Conservation (phyloP, 345 rosid genomes). For the Gossypium rotundifolium region DNA sequence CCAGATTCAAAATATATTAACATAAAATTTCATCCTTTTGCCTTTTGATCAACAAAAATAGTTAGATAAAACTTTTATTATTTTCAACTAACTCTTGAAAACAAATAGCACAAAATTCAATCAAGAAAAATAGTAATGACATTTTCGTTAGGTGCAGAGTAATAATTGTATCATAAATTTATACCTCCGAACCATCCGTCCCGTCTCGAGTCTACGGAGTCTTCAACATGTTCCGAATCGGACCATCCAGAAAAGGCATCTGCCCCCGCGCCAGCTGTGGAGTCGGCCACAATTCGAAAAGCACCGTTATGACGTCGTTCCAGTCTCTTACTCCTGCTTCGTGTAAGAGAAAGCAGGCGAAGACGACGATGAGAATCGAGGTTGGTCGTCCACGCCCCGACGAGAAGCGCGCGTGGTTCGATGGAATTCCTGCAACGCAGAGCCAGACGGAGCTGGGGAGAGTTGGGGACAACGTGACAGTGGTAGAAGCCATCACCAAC, state of each 20-base stretch:
- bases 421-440: slow-evolving; percentile 26
- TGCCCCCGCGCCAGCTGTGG: slow-evolving; percentile 5
- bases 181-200: slow-evolving; percentile 63
- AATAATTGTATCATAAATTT: not conserved
- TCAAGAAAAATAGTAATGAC: not conserved
- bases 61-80: not conserved
- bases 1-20: not conserved
- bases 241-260: slow-evolving; percentile 72
- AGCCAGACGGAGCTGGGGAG: slow-evolving; percentile 85
- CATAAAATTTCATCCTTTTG: not conserved
- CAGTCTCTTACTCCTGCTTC: slow-evolving; percentile 14
- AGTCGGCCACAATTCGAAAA: slow-evolving; percentile 33
- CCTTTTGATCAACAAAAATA: not conserved
- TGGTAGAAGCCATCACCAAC: slow-evolving; percentile 39
- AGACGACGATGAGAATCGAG: slow-evolving; percentile 18
- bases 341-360: slow-evolving; percentile 24
- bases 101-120: not conserved
- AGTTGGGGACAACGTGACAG: slow-evolving; percentile 53
- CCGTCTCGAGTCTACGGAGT: slow-evolving; percentile 33
- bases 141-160: not conserved
- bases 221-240: slow-evolving; percentile 35
- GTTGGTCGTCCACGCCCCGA: slow-evolving; percentile 29
- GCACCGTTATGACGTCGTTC: slow-evolving; percentile 9
- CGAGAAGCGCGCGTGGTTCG: slow-evolving; percentile 20
- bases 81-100: not conserved